phyloP scores from a whole-genome alignment of 805 yeast genomes.

The Torulaspora maleeae region DNA sequence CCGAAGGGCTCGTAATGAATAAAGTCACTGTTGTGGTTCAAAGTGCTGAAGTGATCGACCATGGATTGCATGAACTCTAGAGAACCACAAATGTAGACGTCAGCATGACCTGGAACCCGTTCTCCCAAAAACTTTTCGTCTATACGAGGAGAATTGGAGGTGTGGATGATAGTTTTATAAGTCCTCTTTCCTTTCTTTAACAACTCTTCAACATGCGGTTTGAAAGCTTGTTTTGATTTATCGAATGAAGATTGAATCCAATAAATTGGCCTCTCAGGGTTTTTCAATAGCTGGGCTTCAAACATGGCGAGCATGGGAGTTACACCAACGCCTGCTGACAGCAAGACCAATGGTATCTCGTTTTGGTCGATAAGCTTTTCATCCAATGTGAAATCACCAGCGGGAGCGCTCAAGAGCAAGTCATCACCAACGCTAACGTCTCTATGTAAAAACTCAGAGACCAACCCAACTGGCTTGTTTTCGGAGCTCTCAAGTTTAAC shows the following conservation, averaged over 20 bases:
- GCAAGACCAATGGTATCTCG: slow-evolving; percentile 38
- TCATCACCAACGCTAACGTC: slow-evolving; percentile 45
- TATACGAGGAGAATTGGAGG: slow-evolving; percentile 26
- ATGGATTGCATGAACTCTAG: slow-evolving; percentile 29
- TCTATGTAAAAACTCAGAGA: slow-evolving; percentile 49
- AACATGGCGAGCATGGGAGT: slow-evolving; percentile 58
- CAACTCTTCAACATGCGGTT: slow-evolving; percentile 22
- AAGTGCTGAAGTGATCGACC: slow-evolving; percentile 19
- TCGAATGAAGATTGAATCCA: slow-evolving; percentile 33
- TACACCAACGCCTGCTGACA: slow-evolving; percentile 64
- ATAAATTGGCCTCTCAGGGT: slow-evolving; percentile 30
- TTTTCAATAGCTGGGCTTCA: slow-evolving; percentile 33
- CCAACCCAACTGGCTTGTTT: slow-evolving; percentile 40
- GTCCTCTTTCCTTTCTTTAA: slow-evolving; percentile 14
- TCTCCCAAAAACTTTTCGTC: slow-evolving; percentile 22
- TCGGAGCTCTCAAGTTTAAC: slow-evolving; percentile 42
- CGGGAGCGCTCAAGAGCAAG: slow-evolving; percentile 53
- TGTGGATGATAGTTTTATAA: slow-evolving; percentile 20
- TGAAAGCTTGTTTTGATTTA: slow-evolving; percentile 27
- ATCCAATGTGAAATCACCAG: slow-evolving; percentile 46
- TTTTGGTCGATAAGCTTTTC: slow-evolving; percentile 29
- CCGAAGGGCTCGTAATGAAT: slow-evolving; percentile 36
- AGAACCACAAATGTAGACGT: slow-evolving; percentile 35
- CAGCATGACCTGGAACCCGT: slow-evolving; percentile 28
- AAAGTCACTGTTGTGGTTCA: slow-evolving; percentile 24